Percentiles rank a stretch among this genome's conserved stretches.
Evolutionary conservation across 192 early-diverging fungal species (phyloP).

Genomic region (Podila verticillata): DNA sequence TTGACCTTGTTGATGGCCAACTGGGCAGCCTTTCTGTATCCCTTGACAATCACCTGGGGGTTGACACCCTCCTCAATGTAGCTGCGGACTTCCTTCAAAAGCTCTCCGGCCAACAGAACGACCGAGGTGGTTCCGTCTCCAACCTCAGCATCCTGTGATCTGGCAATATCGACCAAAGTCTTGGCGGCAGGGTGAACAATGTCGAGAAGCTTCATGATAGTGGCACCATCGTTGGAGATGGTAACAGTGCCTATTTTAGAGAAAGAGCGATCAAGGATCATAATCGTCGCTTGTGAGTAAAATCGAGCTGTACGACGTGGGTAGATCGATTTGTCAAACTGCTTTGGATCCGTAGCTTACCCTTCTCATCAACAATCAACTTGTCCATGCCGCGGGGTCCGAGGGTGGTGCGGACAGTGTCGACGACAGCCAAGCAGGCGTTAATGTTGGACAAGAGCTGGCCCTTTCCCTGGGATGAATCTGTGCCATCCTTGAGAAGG

Average conservation of each 20-base stretch:
- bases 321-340: too few relatives aligned
- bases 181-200: slow-evolving; percentile 99
- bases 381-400: slow-evolving; percentile 99
- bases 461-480: slow-evolving; percentile 96
- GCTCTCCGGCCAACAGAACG: slow-evolving; percentile 94
- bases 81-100: slow-evolving; percentile 93
- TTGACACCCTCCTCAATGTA: slow-evolving; percentile 96
- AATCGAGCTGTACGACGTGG: too few relatives aligned
- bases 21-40: slow-evolving; percentile 92
- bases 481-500: slow-evolving; percentile 98
- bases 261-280: background rate
- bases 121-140: slow-evolving; percentile 99
- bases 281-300: background rate
- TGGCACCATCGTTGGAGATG: slow-evolving; percentile 99
- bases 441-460: slow-evolving; percentile 99
- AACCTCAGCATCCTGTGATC: slow-evolving; percentile 98
- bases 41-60: slow-evolving; percentile 94
- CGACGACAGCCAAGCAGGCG: slow-evolving; percentile 93
- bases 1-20: slow-evolving; percentile 93
- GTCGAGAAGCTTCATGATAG: slow-evolving; percentile 97
- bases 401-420: slow-evolving; percentile 94
- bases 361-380: slow-evolving; percentile 93
- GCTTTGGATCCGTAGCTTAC: slow-evolving; percentile 48
- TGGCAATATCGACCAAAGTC: slow-evolving; percentile 97
- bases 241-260: slow-evolving; percentile 78